A percentile compares a stretch with the other conserved stretches of the same genome.
phyloP scores from a whole-genome alignment of 192 early-diverging fungal species.

The Funneliformis geosporum region DNA sequence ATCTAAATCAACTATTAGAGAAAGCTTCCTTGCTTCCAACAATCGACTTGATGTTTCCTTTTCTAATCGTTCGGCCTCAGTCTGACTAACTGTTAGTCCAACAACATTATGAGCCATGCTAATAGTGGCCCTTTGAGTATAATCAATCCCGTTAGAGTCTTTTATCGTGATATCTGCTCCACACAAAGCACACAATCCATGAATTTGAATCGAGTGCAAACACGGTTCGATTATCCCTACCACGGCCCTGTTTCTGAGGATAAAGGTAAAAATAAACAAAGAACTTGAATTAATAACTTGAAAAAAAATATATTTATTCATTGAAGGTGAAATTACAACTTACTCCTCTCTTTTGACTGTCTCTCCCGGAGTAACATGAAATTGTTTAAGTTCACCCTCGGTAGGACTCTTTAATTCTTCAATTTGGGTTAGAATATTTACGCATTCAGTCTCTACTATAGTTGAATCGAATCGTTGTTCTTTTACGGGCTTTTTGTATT shows the following conservation, averaged over 20 bases:
- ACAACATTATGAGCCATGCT: constrained; percentile 74
- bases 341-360: background rate
- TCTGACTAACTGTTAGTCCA: constrained; percentile 66
- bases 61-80: constrained; percentile 77
- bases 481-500: background rate
- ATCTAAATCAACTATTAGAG: constrained; percentile 94
- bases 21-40: constrained; percentile 68
- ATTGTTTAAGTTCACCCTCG: constrained; percentile 1
- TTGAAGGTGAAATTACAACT: background rate
- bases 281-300: background rate
- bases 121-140: constrained; percentile 67
- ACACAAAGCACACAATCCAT: constrained; percentile 82
- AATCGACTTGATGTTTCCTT: constrained; percentile 66
- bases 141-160: constrained; percentile 36
- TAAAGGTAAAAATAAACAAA: too few species aligned
- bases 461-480: background rate
- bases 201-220: constrained; percentile 71
- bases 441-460: background rate
- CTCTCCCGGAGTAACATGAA: background rate
- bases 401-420: constrained; percentile 20
- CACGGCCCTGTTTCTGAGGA: background rate
- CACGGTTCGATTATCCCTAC: constrained; percentile 54
- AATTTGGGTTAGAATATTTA: background rate
- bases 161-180: constrained; percentile 64
- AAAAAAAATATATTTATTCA: background rate